phyloP scores from a whole-genome alignment of 106 monocot genomes.

The Allium cepa region DNA sequence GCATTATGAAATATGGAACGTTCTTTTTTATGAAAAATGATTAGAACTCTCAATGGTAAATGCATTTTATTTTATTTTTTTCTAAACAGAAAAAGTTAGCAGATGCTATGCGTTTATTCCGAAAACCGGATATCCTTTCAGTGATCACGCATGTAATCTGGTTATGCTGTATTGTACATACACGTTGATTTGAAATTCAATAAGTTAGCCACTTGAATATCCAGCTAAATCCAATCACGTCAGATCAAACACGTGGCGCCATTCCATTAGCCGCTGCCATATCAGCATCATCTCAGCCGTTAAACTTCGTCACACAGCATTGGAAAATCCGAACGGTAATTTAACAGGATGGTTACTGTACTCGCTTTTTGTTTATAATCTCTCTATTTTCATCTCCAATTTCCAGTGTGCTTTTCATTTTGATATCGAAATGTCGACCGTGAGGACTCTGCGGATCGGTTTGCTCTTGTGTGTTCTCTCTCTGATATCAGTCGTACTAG shows the following conservation, averaged over 20 bases:
- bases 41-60: too few relatives aligned
- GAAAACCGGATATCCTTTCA: too few relatives aligned
- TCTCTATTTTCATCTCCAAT: neutral
- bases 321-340: neutral
- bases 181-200: neutral
- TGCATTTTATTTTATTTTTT: too few relatives aligned
- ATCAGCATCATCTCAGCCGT: constrained; percentile 4
- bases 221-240: neutral
- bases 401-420: neutral
- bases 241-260: neutral
- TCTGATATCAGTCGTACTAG: constrained; percentile 1
- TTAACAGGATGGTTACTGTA: neutral
- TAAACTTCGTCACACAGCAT: neutral
- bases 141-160: too few relatives aligned
- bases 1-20: too few relatives aligned
- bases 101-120: too few relatives aligned
- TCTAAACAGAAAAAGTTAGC: too few relatives aligned
- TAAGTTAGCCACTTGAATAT: neutral
- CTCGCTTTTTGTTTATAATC: neutral
- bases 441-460: neutral
- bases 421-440: constrained; percentile 3
- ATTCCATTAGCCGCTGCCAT: neutral
- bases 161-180: too few relatives aligned
- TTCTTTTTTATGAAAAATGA: too few relatives aligned
- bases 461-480: neutral